These are phyloP conservation scores for Tylopilus sp. DNA, from an alignment of 768 basidiomycete genomes.

Conservation along the genomic window DNA sequence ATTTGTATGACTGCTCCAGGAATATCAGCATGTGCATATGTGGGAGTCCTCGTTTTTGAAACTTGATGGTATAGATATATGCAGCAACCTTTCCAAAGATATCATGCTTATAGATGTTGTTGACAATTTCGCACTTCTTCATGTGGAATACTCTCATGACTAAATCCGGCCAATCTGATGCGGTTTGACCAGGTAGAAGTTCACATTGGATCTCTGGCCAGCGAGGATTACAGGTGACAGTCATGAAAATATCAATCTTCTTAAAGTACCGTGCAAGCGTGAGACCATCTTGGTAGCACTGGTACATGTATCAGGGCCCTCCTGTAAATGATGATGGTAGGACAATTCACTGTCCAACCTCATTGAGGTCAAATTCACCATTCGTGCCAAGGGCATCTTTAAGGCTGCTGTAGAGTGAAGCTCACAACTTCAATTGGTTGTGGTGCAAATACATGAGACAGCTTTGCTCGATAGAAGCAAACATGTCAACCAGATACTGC, in stretches of 20 bases:
- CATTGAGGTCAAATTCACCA: too few species aligned
- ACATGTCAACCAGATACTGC: too few species aligned
- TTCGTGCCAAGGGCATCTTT: too few species aligned
- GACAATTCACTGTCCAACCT: neutral
- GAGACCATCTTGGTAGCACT: neutral
- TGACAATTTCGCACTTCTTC: neutral
- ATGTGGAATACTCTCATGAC: neutral
- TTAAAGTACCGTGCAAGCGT: neutral
- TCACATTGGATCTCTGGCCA: neutral
- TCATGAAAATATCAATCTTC: neutral
- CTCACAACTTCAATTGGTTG: too few species aligned
- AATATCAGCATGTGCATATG: neutral
- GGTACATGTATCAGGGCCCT: neutral
- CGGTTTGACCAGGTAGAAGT: neutral
- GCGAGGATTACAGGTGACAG: neutral
- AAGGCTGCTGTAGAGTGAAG: too few species aligned
- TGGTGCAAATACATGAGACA: too few species aligned
- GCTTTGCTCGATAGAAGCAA: too few species aligned
- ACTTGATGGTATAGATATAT: neutral
- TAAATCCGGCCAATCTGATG: neutral
- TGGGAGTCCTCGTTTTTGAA: neutral
- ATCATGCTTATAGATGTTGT: neutral
- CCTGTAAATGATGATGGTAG: neutral
- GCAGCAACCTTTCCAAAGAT: neutral
- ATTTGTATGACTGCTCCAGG: neutral